phyloP scores from a whole-genome alignment of 305 asterid species.

The Solanum chacoense region DNA sequence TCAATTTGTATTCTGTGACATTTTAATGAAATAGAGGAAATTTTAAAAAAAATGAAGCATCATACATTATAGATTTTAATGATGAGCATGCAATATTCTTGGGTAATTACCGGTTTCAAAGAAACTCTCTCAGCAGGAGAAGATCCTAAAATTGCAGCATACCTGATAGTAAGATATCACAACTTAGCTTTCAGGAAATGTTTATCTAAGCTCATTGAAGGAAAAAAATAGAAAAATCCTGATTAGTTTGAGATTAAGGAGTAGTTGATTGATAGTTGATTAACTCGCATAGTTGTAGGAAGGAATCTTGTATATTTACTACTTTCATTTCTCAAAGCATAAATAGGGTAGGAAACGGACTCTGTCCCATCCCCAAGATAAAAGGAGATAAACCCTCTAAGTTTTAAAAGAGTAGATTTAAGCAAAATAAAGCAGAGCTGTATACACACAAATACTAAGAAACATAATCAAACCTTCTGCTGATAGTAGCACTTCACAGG shows the following conservation, averaged over 20 bases:
- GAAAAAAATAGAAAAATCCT: background rate
- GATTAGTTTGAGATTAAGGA: background rate
- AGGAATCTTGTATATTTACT: background rate
- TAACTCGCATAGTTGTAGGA: background rate
- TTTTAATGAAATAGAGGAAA: background rate
- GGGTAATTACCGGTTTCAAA: constrained; percentile 59
- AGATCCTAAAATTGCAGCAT: constrained; percentile 88
- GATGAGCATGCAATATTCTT: background rate
- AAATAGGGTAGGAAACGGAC: background rate
- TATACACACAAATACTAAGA: background rate
- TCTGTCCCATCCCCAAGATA: background rate
- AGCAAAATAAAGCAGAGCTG: background rate
- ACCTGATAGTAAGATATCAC: constrained; percentile 30
- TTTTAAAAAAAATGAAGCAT: background rate
- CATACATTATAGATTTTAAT: background rate
- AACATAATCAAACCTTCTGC: background rate
- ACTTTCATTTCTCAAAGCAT: background rate
- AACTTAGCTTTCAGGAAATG: background rate
- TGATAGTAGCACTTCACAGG: background rate
- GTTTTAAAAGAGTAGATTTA: background rate
- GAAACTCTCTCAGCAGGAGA: constrained; percentile 52
- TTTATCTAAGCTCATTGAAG: background rate
- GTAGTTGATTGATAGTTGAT: background rate
- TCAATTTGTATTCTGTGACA: background rate
- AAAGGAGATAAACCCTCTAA: background rate